Conservation (phyloP, 1,284 basidiomycete species). For the Cryptococcus depauperatus region DNA sequence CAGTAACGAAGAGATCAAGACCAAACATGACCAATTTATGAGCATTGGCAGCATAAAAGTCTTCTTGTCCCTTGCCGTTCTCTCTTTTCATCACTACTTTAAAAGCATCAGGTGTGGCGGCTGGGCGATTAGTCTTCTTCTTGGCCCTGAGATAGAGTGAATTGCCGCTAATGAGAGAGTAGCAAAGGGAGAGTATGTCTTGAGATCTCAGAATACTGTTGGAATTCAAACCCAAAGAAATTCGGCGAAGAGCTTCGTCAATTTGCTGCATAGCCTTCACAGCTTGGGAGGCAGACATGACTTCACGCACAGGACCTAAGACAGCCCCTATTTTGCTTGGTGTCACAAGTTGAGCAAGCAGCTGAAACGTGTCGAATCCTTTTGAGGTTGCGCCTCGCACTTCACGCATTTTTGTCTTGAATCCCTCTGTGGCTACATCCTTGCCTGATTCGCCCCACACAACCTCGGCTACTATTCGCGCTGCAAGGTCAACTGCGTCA, state of each 20-base stretch:
- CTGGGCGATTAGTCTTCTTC: constrained; percentile 32
- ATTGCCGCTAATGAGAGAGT: constrained; percentile 85
- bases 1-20: constrained; percentile 82
- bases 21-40: constrained; percentile 84
- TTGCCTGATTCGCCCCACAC: constrained; percentile 90
- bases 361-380: constrained; percentile 74
- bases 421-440: constrained; percentile 80
- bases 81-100: constrained; percentile 73
- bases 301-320: constrained; percentile 69
- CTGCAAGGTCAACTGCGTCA: constrained; percentile 65
- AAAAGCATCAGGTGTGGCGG: constrained; percentile 51
- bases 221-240: constrained; percentile 75
- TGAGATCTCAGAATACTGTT: constrained; percentile 65
- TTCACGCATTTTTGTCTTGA: constrained; percentile 90
- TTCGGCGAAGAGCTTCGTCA: constrained; percentile 78
- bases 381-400: constrained; percentile 69
- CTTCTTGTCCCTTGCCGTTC: constrained; percentile 48
- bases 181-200: constrained; percentile 74
- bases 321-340: constrained; percentile 68
- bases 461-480: constrained; percentile 80
- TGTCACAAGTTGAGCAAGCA: constrained; percentile 68
- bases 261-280: constrained; percentile 74
- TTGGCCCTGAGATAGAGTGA: constrained; percentile 57
- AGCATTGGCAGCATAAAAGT: constrained; percentile 73
- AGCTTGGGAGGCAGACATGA: constrained; percentile 79